phyloP scores from a whole-genome alignment of 1,284 basidiomycete species.

The Porogramme epimiltina region DNA sequence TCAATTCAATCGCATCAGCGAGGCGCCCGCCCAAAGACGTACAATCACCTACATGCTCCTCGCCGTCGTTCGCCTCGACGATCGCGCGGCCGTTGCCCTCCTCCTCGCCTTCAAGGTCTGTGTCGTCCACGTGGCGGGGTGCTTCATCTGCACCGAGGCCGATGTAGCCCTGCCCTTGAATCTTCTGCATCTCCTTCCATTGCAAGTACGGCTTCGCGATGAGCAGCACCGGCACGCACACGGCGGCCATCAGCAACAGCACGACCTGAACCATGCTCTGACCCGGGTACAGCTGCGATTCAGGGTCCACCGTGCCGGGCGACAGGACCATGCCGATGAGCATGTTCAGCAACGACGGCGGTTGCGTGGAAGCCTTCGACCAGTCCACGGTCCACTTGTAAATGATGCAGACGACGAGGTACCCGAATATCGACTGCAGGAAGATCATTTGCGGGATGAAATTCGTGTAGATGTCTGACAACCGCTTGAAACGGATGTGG shows the following conservation, averaged over 20 bases:
- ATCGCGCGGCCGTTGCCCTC: constrained; percentile 81
- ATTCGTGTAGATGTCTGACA: constrained; percentile 87
- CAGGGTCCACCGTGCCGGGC: constrained; percentile 77
- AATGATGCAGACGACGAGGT: constrained; percentile 92
- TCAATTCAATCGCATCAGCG: constrained; percentile 18
- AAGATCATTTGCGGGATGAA: constrained; percentile 98
- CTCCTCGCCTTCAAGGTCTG: constrained; percentile 79
- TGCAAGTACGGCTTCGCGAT: constrained; percentile 91
- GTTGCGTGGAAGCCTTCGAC: constrained; percentile 68
- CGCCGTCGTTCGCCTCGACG: constrained; percentile 68
- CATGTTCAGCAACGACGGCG: constrained; percentile 95
- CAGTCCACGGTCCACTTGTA: constrained; percentile 99
- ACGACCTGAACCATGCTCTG: constrained; percentile 87
- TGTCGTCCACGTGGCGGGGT: constrained; percentile 51
- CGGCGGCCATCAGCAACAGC: constrained; percentile 77
- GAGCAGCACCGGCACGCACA: constrained; percentile 97
- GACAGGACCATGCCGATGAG: constrained; percentile 93
- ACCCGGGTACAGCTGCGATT: constrained; percentile 80
- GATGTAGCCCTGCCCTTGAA: constrained; percentile 85
- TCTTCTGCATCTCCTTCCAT: constrained; percentile 90
- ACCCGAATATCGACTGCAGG: constrained; percentile 96
- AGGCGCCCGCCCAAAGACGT: constrained; percentile 6
- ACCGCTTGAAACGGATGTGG: constrained; percentile 90
- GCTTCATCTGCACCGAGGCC: constrained; percentile 56
- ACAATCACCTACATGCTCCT: constrained; percentile 58